These are phyloP conservation scores for Melocanna baccifera DNA, from an alignment of 176 grass and related monocot species.

Conservation along the genomic window DNA sequence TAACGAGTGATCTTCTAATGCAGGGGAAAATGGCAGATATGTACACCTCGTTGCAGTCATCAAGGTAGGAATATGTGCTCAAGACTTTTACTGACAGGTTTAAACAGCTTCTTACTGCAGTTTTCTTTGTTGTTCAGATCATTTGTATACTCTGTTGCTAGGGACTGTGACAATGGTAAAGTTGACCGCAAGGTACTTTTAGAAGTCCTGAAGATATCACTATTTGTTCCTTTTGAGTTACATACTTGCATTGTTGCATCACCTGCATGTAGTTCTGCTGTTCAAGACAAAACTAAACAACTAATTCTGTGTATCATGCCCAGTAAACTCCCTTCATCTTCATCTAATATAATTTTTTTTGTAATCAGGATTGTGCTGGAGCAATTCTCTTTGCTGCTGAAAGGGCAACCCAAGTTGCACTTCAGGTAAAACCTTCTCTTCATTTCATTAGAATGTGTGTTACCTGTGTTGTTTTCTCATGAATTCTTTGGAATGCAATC, in stretches of 20 bases:
- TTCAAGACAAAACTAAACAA: constrained; percentile 12
- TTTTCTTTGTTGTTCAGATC: constrained; percentile 50
- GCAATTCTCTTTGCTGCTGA: constrained; percentile 92
- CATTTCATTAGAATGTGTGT: not conserved
- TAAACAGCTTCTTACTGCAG: constrained; percentile 23
- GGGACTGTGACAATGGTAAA: constrained; percentile 90
- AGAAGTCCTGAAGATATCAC: not conserved
- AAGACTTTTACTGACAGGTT: constrained; percentile 19
- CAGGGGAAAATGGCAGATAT: constrained; percentile 96
- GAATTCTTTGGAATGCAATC: not conserved
- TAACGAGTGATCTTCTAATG: constrained; percentile 22
- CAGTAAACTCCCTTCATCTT: constrained; percentile 23
- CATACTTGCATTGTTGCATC: not conserved
- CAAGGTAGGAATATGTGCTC: constrained; percentile 53
- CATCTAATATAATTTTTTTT: not conserved
- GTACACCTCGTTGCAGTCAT: constrained; percentile 95
- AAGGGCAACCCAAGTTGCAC: constrained; percentile 92
- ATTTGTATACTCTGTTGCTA: constrained; percentile 93
- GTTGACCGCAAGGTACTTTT: constrained; percentile 75
- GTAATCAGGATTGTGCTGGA: constrained; percentile 81
- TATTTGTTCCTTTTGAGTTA: not conserved
- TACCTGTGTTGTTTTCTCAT: not conserved
- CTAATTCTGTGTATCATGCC: constrained; percentile 4
- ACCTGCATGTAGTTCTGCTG: not conserved
- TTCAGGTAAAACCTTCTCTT: constrained; percentile 59